These are phyloP conservation scores for Camellia granthamiana DNA, from an alignment of 148 eudicot species.

Conservation along the genomic window DNA sequence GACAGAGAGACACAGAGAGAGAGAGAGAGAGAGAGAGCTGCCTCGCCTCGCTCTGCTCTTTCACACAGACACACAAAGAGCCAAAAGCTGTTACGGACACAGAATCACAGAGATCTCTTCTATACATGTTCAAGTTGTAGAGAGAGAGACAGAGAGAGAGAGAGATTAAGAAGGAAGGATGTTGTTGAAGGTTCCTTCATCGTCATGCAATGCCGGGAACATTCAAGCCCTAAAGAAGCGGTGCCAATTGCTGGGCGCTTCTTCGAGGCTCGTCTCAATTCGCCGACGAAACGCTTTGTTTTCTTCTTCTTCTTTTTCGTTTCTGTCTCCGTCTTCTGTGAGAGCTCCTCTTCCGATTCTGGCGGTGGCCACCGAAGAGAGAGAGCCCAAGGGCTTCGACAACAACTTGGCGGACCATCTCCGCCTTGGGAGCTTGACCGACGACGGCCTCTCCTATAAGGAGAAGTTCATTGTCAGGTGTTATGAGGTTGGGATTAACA, in stretches of 20 bases:
- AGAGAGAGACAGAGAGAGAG: constrained; percentile 1
- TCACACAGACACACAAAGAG: neutral
- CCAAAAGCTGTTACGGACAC: no score
- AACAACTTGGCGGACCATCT: constrained; percentile 54
- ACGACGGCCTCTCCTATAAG: constrained; percentile 74
- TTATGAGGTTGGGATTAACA: constrained; percentile 93
- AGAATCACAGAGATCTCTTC: neutral
- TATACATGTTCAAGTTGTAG: neutral
- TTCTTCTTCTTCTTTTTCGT: neutral
- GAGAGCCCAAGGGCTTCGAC: neutral
- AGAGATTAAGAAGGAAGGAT: neutral
- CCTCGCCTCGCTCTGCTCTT: no score
- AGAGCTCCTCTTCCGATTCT: constrained; percentile 21
- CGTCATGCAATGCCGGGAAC: constrained; percentile 30
- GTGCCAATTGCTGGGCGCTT: constrained; percentile 25
- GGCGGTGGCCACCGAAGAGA: constrained; percentile 15
- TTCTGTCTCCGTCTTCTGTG: constrained; percentile 13
- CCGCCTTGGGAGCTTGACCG: constrained; percentile 70
- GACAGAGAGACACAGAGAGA: no score
- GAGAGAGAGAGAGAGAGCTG: no score
- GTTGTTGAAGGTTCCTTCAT: constrained; percentile 25
- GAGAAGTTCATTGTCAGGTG: constrained; percentile 81
- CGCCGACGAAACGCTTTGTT: constrained; percentile 20
- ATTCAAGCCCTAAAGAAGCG: constrained; percentile 38
- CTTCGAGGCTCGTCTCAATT: constrained; percentile 17